Evolutionary conservation across 1,284 basidiomycete genomes (phyloP), one percentile per base, ranked within the genome.

Genomic region (Inonotus obliquus): DNA sequence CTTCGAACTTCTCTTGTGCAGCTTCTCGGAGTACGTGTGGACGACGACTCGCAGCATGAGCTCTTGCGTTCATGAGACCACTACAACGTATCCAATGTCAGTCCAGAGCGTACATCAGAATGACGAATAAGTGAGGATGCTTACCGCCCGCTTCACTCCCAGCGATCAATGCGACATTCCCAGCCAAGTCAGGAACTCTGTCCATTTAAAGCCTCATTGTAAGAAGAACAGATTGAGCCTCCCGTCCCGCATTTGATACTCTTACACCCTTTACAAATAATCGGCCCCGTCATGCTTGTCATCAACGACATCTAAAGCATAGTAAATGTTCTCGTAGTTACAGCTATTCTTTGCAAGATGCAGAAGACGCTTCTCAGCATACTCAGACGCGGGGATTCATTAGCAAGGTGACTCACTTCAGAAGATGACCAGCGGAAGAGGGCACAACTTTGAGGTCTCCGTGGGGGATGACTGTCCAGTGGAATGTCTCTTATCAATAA

Each of bases 1-100:
- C 53, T 21, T 63, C 63, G 44, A 63, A 54, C 14, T 27, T 60
- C 23, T 49, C 41, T 32, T 66, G 41, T 0, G 68, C 67, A 17
- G 67, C 68, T 19, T 69, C 61, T 19, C 69, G 63, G 4, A 75
- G 67, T 29, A 69, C 69, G 29, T 74, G 69, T 41, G 65, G 63
- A 4, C 71, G 67, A 27, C 74, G 66, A 11, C 71, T 70, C 3
- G 67, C 68, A 61, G 76, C 75, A 21, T 79, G 69, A 5, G 72
- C 71, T 65, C 73, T 73, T 27, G 78, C 70, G 57, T 79, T 75
- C 73, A 76, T 76, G n/a, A 78, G 66, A 0, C 78, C 79, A 66
- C 62, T 63, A 17, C 13, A 17, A 32, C 17, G 32, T 27, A 11
- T n/a, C 27, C 25, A 29, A n/a, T 19, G 21, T 14, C 19, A n/a